A percentile compares a stretch with the other conserved stretches of the same genome.
phyloP scores from a whole-genome alignment of 2,329 filamentous ascomycete species.

The Xylaria polymorpha region DNA sequence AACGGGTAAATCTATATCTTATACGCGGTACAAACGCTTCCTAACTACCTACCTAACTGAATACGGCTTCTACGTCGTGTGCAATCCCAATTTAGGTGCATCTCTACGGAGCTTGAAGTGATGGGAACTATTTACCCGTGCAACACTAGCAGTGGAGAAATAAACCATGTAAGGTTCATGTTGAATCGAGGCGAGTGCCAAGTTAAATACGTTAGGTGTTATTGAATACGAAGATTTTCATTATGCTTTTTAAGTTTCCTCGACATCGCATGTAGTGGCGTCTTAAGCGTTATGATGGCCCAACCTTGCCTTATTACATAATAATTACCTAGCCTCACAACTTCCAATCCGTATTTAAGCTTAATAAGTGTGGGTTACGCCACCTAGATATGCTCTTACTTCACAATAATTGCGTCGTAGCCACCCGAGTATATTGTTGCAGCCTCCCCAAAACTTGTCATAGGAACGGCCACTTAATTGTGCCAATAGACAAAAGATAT shows the following conservation, averaged over 20 bases:
- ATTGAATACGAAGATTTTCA: not conserved
- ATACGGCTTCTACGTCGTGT: no score
- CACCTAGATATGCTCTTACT: not conserved
- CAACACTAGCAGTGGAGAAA: not conserved
- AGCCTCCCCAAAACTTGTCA: not conserved
- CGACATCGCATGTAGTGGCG: no score
- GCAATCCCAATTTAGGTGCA: no score
- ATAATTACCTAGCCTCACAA: not conserved
- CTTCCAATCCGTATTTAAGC: not conserved
- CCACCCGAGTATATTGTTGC: not conserved
- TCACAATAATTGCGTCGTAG: not conserved
- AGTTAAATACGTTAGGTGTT: not conserved
- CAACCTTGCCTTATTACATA: not conserved
- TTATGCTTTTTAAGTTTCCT: not conserved
- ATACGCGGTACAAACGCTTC: no score
- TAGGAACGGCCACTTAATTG: not conserved
- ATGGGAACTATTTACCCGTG: not conserved
- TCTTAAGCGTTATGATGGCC: no score
- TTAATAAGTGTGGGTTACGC: not conserved
- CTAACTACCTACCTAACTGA: no score
- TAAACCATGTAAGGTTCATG: no score
- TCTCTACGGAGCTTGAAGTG: no score
- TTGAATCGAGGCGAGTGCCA: no score
- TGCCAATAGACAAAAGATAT: no score
- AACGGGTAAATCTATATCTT: no score